Evolutionary conservation across 371 early-diverging fungal genomes (phyloP), one percentile per base, ranked within the genome.

Genomic region (Apophysomyces ossiformis): DNA sequence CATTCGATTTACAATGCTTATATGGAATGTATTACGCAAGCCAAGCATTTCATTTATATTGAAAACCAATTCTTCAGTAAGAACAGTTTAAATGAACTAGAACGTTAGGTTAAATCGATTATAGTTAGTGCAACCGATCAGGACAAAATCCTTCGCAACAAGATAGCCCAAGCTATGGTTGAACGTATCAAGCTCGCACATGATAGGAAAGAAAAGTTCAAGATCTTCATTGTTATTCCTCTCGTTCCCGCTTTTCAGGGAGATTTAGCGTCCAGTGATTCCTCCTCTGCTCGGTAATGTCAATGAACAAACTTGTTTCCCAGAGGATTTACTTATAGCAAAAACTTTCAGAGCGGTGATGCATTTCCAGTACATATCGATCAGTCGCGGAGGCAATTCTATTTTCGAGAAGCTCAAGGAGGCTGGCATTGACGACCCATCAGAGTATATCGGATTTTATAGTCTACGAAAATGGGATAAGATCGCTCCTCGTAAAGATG

Each of bases 41-140:
- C 97, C 11, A 83, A 93, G 74, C 92, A 95, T 68, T 96, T 89
- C 70, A 86, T 97, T 36, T 97, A 97, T 77, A 96, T 97, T 64
- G 97, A 97, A 74, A 97, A 97, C 69, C 97, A 98, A 74, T 97
- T 97, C 79, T 97, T 97, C 73, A 90, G 92, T 86, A 85, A 82
- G 82, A 65, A 12, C 13, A 26, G 2, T 32, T 11, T 12, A 1
- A 7, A 57, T 11, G 3, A 26, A 13, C 11, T 3, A 1, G 21
- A 7, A 46, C n/a, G 41, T 32, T 0, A 16, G 13, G 47, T 66
- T 37, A 66, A 32, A 57, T 37, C 35, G 37, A n/a, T 18, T 46
- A 12, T 56, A 76, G 75, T 81, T 58, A 83, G 79, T 66, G 60
- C 82, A 7, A 79, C 83, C 0, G 71, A 72, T 15, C 70, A 79